Evolutionary conservation across 2,329 filamentous ascomycete species (phyloP).

Genomic region (Trichophyton mentagrophytes): DNA sequence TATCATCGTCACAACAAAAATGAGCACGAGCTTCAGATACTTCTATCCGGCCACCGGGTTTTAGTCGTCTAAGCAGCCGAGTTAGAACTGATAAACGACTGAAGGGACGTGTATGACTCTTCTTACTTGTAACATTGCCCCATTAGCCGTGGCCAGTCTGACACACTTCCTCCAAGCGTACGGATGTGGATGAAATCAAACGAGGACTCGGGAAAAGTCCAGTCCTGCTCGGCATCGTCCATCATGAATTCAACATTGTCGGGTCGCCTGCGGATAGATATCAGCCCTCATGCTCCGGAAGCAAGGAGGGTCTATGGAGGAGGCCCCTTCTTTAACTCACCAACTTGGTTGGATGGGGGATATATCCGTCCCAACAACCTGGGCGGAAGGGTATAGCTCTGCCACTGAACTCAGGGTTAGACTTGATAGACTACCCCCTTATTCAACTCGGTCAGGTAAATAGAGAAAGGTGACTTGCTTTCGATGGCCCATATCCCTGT

Average conservation of each 20-base stretch:
- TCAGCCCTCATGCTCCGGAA: not conserved
- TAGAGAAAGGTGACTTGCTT: constrained; percentile 3
- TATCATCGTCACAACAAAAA: constrained; percentile 13
- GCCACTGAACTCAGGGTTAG: constrained; percentile 6
- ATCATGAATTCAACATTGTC: constrained; percentile 51
- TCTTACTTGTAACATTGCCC: constrained; percentile 34
- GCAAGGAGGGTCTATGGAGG: not conserved
- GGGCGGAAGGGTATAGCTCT: constrained; percentile 9
- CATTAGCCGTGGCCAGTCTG: constrained; percentile 41
- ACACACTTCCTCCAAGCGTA: constrained; percentile 40
- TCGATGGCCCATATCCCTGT: constrained; percentile 19
- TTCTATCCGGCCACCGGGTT: constrained; percentile 16
- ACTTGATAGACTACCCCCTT: not conserved
- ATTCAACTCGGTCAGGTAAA: not conserved
- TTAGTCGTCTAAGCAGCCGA: constrained; percentile 17
- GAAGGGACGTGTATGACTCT: constrained; percentile 17
- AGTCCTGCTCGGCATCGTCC: constrained; percentile 49
- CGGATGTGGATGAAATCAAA: constrained; percentile 47
- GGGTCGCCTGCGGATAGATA: constrained; percentile 34
- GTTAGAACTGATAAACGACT: constrained; percentile 11
- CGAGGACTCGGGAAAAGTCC: constrained; percentile 38
- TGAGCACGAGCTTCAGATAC: constrained; percentile 16
- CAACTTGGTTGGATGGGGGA: constrained; percentile 11
- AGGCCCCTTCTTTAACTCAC: not conserved
- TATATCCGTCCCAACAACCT: constrained; percentile 11